Evolutionary conservation across 1,139 yeast species (phyloP).

Genomic region (Taiozyma sp.): DNA sequence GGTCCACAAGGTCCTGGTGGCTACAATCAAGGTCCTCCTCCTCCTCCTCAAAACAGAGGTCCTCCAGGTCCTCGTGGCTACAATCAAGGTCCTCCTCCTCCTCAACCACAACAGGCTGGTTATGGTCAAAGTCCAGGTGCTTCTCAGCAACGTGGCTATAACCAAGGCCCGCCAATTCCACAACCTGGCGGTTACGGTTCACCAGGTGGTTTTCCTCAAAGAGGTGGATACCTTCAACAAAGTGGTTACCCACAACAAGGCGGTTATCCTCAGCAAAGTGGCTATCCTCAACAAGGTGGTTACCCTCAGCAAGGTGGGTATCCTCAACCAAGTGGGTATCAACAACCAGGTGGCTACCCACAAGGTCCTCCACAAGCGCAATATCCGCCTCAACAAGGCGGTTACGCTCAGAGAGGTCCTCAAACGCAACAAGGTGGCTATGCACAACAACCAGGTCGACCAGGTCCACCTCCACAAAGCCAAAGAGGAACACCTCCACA

Average conservation of each 20-base stretch:
- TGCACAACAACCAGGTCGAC: slow-evolving; percentile 1
- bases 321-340: not conserved
- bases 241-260: slow-evolving; percentile 4
- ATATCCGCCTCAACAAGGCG: slow-evolving; percentile 1
- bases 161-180: not conserved
- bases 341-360: no score
- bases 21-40: not conserved
- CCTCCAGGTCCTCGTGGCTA: not conserved
- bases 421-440: slow-evolving; percentile 3
- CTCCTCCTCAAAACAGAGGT: not conserved
- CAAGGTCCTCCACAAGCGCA: slow-evolving; percentile 1
- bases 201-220: not conserved
- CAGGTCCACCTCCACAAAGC: not conserved
- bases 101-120: slow-evolving; percentile 1
- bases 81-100: not conserved
- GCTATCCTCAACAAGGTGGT: slow-evolving; percentile 1
- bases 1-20: not conserved
- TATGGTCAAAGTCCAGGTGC: not conserved
- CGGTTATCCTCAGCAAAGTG: not conserved
- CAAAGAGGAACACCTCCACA: not conserved
- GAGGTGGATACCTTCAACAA: not conserved
- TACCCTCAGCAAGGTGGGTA: not conserved
- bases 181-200: not conserved
- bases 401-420: slow-evolving; percentile 2
- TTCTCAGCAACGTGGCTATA: not conserved